phyloP scores from a whole-genome alignment of 441 rosid genomes.

The Adansonia gregorii region DNA sequence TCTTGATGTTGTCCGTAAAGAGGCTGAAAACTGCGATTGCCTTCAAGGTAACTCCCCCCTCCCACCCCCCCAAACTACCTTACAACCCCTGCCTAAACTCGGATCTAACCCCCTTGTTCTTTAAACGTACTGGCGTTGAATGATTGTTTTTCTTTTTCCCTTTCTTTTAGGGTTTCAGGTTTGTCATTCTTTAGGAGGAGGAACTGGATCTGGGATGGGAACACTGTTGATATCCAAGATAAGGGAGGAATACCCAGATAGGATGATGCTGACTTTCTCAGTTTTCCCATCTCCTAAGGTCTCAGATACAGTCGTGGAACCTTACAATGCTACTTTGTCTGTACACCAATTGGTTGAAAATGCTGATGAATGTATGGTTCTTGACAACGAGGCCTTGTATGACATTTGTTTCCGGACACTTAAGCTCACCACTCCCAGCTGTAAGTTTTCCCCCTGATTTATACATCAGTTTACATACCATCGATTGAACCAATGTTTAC shows the following conservation, averaged over 20 bases:
- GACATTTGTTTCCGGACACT: slow-evolving; percentile 71
- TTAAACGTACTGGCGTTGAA: neutral
- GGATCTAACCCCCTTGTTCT: neutral
- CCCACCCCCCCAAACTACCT: neutral
- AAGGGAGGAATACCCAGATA: slow-evolving; percentile 65
- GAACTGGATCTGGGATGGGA: slow-evolving; percentile 72
- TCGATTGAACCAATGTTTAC: neutral
- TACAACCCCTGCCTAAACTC: neutral
- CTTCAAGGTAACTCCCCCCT: slow-evolving; percentile 46
- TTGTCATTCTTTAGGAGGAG: slow-evolving; percentile 69
- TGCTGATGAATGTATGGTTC: slow-evolving; percentile 70
- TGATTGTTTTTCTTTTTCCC: neutral
- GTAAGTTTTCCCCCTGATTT: slow-evolving; percentile 39
- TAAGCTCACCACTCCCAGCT: slow-evolving; percentile 69
- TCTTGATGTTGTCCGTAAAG: slow-evolving; percentile 47
- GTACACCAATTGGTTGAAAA: slow-evolving; percentile 69
- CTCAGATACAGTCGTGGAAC: slow-evolving; percentile 68
- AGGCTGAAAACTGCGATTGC: slow-evolving; percentile 49
- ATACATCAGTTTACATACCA: neutral
- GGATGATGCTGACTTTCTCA: slow-evolving; percentile 74
- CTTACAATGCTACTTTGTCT: slow-evolving; percentile 67
- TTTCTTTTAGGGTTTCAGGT: slow-evolving; percentile 55
- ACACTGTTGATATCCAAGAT: slow-evolving; percentile 68
- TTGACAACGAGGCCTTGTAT: slow-evolving; percentile 65
- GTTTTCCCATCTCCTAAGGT: slow-evolving; percentile 70